phyloP scores from a whole-genome alignment of 805 yeast species.

The Maudiozyma turicensis region DNA sequence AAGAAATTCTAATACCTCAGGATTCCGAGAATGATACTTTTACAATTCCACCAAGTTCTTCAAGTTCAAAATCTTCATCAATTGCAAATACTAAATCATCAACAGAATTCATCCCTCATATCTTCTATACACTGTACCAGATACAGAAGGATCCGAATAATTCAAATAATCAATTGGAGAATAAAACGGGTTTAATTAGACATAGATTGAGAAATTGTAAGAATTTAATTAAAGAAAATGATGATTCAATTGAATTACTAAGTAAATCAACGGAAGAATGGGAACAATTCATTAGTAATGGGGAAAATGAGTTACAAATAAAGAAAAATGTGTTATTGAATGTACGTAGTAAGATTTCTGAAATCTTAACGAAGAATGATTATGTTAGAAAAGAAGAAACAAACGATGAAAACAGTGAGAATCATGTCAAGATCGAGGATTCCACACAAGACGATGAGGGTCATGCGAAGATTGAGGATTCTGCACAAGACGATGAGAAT shows the following conservation, averaged over 20 bases:
- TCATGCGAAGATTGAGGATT: background rate
- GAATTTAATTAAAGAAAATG: constrained; percentile 23
- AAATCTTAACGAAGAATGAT: background rate
- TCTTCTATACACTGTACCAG: constrained; percentile 25
- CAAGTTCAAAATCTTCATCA: constrained; percentile 1
- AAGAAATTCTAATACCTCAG: constrained; percentile 4
- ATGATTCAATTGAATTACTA: constrained; percentile 17
- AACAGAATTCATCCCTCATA: constrained; percentile 27
- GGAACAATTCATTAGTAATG: constrained; percentile 16
- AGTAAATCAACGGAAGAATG: constrained; percentile 24
- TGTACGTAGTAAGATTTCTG: constrained; percentile 8
- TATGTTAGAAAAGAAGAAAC: background rate
- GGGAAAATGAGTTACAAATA: constrained; percentile 18
- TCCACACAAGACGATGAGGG: background rate
- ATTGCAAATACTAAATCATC: constrained; percentile 1
- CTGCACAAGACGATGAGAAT: background rate
- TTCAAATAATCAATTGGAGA: constrained; percentile 24
- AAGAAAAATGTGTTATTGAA: constrained; percentile 15
- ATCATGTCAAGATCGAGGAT: background rate
- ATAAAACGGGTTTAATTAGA: constrained; percentile 24
- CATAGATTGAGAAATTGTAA: constrained; percentile 26
- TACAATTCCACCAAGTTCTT: constrained; percentile 2
- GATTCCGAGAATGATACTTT: background rate
- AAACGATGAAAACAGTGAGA: background rate
- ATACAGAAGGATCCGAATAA: constrained; percentile 27